These are phyloP conservation scores for Pyrenochaeta sp. DNA, from an alignment of 2,329 filamentous ascomycete genomes.

Conservation along the genomic window DNA sequence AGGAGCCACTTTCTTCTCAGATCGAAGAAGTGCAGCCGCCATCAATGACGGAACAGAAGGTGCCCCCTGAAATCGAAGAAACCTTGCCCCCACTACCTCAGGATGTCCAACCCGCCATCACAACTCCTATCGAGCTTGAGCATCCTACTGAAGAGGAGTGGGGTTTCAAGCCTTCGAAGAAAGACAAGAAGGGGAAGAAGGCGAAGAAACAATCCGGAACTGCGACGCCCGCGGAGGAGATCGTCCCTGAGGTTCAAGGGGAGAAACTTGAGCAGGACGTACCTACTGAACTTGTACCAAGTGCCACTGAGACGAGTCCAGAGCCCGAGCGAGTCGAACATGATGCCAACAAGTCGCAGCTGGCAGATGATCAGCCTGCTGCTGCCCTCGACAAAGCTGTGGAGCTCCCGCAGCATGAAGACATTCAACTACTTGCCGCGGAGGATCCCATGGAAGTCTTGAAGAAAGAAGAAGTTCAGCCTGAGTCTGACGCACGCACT, in stretches of 20 bases:
- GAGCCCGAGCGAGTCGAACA: neutral
- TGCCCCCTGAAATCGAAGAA: conserved; percentile 4
- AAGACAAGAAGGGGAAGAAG: conserved; percentile 37
- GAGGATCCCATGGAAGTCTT: neutral
- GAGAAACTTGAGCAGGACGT: conserved; percentile 1
- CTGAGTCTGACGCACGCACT: neutral
- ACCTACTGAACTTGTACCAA: neutral
- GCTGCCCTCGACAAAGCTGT: neutral
- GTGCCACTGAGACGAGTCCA: neutral
- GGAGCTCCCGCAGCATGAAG: neutral
- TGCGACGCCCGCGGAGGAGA: conserved; percentile 16
- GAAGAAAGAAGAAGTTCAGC: neutral
- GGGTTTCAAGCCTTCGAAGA: conserved; percentile 17
- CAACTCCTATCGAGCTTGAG: conserved; percentile 3
- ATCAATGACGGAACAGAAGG: conserved; percentile 1
- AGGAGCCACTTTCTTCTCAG: conserved; percentile 1
- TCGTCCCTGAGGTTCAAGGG: conserved; percentile 7
- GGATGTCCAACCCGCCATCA: neutral
- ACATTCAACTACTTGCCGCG: neutral
- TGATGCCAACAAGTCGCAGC: neutral
- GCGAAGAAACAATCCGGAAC: conserved; percentile 27
- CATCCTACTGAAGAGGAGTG: conserved; percentile 12
- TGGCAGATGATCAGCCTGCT: neutral
- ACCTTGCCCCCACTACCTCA: neutral
- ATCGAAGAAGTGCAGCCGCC: conserved; percentile 1